phyloP scores from a whole-genome alignment of 1,284 basidiomycete species.

The Ceratobasidium sp. region DNA sequence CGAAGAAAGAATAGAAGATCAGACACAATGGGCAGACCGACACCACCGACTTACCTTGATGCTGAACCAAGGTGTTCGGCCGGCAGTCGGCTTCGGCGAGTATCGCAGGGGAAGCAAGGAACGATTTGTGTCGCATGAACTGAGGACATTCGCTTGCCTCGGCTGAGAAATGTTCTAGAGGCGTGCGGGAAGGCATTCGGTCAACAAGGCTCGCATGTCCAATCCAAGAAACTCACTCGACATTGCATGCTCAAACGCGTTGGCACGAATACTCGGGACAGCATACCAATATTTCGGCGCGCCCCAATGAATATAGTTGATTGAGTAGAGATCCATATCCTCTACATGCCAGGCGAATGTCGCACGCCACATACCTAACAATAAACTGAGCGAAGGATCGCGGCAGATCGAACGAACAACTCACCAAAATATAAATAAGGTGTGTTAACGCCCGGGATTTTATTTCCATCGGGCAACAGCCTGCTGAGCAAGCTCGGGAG shows the following conservation, averaged over 20 bases:
- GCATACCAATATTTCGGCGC: constrained; percentile 97
- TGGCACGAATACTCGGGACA: constrained; percentile 83
- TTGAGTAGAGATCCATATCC: constrained; percentile 96
- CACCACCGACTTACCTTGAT: constrained; percentile 54
- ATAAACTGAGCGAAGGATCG: neutral
- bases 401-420: neutral
- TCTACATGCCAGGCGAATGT: constrained; percentile 99
- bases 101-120: constrained; percentile 86
- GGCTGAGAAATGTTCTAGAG: constrained; percentile 80
- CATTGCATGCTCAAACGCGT: constrained; percentile 81
- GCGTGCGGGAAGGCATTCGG: constrained; percentile 6
- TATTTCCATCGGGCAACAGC: constrained; percentile 67
- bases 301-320: constrained; percentile 99
- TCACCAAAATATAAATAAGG: constrained; percentile 92
- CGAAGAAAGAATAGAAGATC: neutral
- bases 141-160: constrained; percentile 86
- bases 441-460: constrained; percentile 92
- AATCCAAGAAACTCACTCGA: constrained; percentile 60
- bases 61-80: constrained; percentile 89
- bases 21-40: neutral
- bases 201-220: constrained; percentile 7
- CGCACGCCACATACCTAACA: constrained; percentile 88
- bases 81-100: constrained; percentile 81
- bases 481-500: constrained; percentile 88
- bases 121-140: constrained; percentile 96